These are phyloP conservation scores for Rhizopogon salebrosus DNA, from an alignment of 768 basidiomycete genomes.

Conservation along the genomic window DNA sequence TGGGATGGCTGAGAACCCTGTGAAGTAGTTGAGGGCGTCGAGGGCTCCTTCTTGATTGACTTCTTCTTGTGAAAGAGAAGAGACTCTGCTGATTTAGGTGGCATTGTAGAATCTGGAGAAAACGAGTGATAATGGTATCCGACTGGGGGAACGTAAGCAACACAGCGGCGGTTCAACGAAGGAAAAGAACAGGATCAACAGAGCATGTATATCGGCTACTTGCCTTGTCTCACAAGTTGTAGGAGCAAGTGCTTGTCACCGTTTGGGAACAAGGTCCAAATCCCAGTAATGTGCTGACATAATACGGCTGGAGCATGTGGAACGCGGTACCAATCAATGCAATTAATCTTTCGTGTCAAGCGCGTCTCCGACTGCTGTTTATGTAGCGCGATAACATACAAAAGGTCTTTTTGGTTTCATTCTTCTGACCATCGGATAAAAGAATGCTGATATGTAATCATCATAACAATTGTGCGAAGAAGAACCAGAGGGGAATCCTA, in stretches of 20 bases:
- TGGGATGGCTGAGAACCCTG: slow-evolving; percentile 9
- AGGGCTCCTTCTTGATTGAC: slow-evolving; percentile 24
- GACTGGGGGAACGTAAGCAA: neutral
- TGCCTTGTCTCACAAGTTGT: neutral
- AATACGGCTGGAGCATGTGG: neutral
- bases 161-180: neutral
- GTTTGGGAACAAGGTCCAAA: neutral
- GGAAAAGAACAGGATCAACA: neutral
- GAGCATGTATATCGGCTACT: neutral
- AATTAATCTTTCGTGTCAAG: neutral
- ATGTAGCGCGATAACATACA: no score
- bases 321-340: no score
- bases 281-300: neutral
- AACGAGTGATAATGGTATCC: neutral
- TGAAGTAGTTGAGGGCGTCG: slow-evolving; percentile 11
- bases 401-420: neutral
- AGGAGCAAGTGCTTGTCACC: neutral
- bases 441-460: neutral
- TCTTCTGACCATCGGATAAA: neutral
- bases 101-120: slow-evolving; percentile 13
- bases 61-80: slow-evolving; percentile 65
- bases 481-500: slow-evolving; percentile 11
- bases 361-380: neutral
- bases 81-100: slow-evolving; percentile 31
- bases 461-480: slow-evolving; percentile 8